phyloP scores from a whole-genome alignment of 2,329 filamentous ascomycete species.

The Sclerotinia nivalis region DNA sequence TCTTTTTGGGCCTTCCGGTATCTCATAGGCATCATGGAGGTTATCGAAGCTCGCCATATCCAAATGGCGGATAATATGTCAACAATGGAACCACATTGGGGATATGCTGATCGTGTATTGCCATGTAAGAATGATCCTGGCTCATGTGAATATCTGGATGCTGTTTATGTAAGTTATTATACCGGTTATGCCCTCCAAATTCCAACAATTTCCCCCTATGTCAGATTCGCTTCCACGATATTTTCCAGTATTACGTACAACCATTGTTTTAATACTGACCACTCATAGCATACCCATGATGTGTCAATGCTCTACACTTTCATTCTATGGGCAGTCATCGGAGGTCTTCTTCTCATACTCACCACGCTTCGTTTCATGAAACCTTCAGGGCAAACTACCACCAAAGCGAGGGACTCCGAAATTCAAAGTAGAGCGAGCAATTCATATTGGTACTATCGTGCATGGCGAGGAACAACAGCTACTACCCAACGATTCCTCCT shows the following conservation, averaged over 20 bases:
- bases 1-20: neutral
- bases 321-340: constrained; percentile 57
- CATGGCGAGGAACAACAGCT: constrained; percentile 27
- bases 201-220: no score
- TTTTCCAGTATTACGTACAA: neutral
- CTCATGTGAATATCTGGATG: constrained; percentile 59
- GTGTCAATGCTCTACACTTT: constrained; percentile 56
- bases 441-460: constrained; percentile 35
- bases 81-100: constrained; percentile 47
- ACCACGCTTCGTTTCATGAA: constrained; percentile 41
- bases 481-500: constrained; percentile 51
- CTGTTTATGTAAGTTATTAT: constrained; percentile 47
- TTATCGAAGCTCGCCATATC: constrained; percentile 21
- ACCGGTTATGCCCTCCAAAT: neutral
- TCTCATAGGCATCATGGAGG: constrained; percentile 15
- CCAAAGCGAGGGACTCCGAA: constrained; percentile 28
- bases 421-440: neutral
- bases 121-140: constrained; percentile 58
- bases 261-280: neutral
- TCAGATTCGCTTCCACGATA: neutral
- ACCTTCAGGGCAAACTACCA: constrained; percentile 31
- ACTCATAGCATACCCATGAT: constrained; percentile 48
- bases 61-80: constrained; percentile 24
- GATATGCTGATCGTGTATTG: constrained; percentile 53
- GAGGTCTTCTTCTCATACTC: constrained; percentile 49